phyloP scores from a whole-genome alignment of 208 protist genomes.

The Vickermania ingenoplastis region DNA sequence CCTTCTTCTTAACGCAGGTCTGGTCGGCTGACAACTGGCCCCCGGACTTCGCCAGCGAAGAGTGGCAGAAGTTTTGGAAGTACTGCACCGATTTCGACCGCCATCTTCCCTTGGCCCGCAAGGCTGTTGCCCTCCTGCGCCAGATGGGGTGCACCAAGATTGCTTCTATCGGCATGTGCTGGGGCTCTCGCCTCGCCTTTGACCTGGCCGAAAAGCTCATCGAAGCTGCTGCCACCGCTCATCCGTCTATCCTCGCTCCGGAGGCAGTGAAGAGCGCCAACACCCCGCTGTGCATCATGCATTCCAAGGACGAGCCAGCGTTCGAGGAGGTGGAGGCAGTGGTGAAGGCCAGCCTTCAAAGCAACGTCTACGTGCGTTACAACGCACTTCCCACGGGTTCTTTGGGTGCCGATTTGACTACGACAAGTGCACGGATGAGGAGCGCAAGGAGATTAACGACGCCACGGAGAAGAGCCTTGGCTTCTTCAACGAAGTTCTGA shows the following conservation, averaged over 20 bases:
- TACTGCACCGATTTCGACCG: neutral
- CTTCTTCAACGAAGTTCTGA: neutral
- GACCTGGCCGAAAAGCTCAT: neutral
- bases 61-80: conserved; percentile 8
- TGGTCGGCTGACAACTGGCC: conserved; percentile 3
- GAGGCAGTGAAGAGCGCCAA: conserved; percentile 2
- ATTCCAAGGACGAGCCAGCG: conserved; percentile 9
- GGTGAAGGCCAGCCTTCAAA: neutral
- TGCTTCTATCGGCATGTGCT: conserved; percentile 12
- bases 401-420: conserved; percentile 10
- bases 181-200: conserved; percentile 11
- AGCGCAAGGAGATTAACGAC: conserved; percentile 2
- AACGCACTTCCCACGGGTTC: conserved; percentile 11
- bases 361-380: conserved; percentile 7
- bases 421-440: neutral
- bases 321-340: conserved; percentile 7
- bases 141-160: conserved; percentile 6
- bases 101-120: conserved; percentile 1
- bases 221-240: conserved; percentile 3
- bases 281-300: conserved; percentile 8
- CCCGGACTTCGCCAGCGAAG: conserved; percentile 4
- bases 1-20: conserved; percentile 6
- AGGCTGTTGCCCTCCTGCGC: neutral
- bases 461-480: neutral
- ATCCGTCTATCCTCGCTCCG: conserved; percentile 10